phyloP scores from a whole-genome alignment of 164 flowering plant species.

The Dillenia turbinata region DNA sequence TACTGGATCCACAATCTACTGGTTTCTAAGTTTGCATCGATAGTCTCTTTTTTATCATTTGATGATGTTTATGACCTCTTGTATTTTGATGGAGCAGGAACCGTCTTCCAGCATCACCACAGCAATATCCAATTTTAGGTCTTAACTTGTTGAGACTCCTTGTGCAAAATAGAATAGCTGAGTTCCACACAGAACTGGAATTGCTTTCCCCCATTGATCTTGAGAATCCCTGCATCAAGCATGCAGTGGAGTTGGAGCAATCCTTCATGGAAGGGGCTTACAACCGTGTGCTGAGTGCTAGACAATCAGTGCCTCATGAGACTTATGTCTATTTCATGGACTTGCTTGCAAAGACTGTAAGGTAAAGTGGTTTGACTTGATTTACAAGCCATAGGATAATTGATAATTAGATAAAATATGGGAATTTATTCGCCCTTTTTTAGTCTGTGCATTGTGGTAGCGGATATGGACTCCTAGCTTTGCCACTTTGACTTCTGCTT shows the following conservation, averaged over 20 bases:
- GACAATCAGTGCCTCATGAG: constrained; percentile 76
- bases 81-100: constrained; percentile 43
- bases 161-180: constrained; percentile 90
- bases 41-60: too few species aligned
- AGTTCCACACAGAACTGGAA: constrained; percentile 89
- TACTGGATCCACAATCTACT: too few species aligned
- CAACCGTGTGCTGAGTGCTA: constrained; percentile 79
- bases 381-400: too few species aligned
- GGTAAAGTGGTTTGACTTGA: constrained; percentile 32
- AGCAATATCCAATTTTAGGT: constrained; percentile 77
- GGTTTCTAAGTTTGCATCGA: too few species aligned
- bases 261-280: constrained; percentile 98
- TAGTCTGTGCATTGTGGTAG: too few species aligned
- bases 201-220: constrained; percentile 67
- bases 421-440: too few species aligned
- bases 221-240: constrained; percentile 81
- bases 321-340: constrained; percentile 78
- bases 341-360: constrained; percentile 80
- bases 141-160: constrained; percentile 92
- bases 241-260: constrained; percentile 89
- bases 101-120: constrained; percentile 67
- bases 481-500: too few species aligned
- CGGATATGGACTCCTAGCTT: too few species aligned
- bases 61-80: not conserved
- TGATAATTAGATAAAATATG: too few species aligned